Base-by-base conservation (phyloP, 2,329 filamentous ascomycete genomes). In the Ophiostoma ips region DNA sequence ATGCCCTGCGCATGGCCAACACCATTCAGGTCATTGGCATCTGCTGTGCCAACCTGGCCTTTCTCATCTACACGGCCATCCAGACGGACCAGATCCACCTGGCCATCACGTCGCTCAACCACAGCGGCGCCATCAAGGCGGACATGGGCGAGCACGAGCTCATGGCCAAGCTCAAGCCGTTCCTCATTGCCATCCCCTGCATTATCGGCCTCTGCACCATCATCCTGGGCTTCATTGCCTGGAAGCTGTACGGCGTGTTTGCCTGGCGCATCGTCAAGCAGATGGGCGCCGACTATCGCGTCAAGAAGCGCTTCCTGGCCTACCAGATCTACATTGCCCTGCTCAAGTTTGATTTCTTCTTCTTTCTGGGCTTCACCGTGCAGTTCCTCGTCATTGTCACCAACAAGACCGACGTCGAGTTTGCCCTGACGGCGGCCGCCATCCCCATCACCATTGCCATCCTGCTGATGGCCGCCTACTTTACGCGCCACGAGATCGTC, bases 181-280 rank as follows among this genome's bases (percentile, higher is more conserved):
- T 84, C 58, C 73, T 98, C 33, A 76, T 95, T 55, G 84, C 90
- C 11, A 87, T 94, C 50, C 92, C 92, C 0, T 81, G 77, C 58
- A 77, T 98, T 52, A 84, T 96, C 56, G 87, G 79, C 1, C 66
- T 94, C 30, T 78, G 78, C 30, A 90, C 85, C 3, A 56, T 89
- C 6, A 61, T 79, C 49, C 81, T 96, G 73, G 73, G 73, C 13
- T 83, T 87, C 55, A 71, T 89, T 48, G 81, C 90, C 2, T 96
- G 88, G 85, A 95, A 95, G 69, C 75, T 98, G 31, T 96, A 98
- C 64, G 88, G 95, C 62, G 90, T 95, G 65, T 98, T 98, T 66
- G 90, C 92, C 11, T 98, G 92, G 92, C 92, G 92, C 52, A 98
- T 98, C 61, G 88, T 98, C 68, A 98, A 98, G 73, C 89, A 94